Conservation (phyloP, 306 rosid species). For the Quercus wislizeni region DNA sequence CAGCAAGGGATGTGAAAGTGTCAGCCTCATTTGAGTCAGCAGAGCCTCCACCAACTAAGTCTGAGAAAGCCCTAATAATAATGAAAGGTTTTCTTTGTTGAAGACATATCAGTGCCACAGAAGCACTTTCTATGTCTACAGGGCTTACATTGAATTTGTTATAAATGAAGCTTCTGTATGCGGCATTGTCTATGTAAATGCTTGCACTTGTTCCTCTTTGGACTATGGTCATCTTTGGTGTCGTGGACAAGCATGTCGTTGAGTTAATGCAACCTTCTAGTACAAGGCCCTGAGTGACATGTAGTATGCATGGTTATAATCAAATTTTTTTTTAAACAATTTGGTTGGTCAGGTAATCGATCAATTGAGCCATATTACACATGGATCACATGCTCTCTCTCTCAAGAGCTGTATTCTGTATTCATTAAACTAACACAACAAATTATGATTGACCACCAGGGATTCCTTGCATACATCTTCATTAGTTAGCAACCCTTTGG, state of each 20-base stretch:
- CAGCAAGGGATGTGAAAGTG: slow-evolving; percentile 44
- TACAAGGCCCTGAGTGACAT: slow-evolving; percentile 23
- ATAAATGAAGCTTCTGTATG: slow-evolving; percentile 43
- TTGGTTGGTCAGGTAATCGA: too few relatives aligned
- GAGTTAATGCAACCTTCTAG: slow-evolving; percentile 51
- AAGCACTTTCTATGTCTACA: slow-evolving; percentile 50
- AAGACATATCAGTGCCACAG: slow-evolving; percentile 48
- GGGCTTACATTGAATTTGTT: slow-evolving; percentile 48
- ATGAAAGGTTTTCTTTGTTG: slow-evolving; percentile 59
- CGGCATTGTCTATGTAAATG: slow-evolving; percentile 52
- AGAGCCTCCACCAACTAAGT: slow-evolving; percentile 51
- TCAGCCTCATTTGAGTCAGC: slow-evolving; percentile 51
- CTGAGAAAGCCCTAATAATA: slow-evolving; percentile 46
- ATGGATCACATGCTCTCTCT: too few relatives aligned
- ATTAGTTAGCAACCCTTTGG: too few relatives aligned
- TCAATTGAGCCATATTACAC: too few relatives aligned
- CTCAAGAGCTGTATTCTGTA: too few relatives aligned
- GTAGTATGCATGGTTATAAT: neutral
- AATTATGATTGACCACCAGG: too few relatives aligned
- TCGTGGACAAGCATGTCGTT: slow-evolving; percentile 45
- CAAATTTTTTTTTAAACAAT: too few relatives aligned
- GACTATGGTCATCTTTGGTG: slow-evolving; percentile 46
- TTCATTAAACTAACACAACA: too few relatives aligned
- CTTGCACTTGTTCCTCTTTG: slow-evolving; percentile 45
- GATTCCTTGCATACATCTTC: too few relatives aligned